Conservation (phyloP, 805 yeast genomes). For the Candida oleophila region DNA sequence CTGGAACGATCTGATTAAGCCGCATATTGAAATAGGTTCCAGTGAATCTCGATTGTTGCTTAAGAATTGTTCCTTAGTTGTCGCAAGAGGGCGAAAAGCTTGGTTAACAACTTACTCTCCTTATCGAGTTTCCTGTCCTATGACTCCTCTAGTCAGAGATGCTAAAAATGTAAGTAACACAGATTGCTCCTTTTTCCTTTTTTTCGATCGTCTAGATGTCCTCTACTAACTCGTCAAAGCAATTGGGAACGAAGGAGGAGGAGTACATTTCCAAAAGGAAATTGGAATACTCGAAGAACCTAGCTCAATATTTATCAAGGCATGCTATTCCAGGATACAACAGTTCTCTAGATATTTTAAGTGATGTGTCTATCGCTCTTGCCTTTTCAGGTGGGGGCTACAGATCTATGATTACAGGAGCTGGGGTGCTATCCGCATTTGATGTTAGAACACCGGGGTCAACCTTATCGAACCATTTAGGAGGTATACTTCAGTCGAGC, state of each 20-base stretch:
- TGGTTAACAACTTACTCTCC: conserved; percentile 25
- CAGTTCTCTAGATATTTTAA: conserved; percentile 7
- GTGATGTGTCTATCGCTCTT: conserved; percentile 28
- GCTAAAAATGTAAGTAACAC: conserved; percentile 3
- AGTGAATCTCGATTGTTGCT: conserved; percentile 2
- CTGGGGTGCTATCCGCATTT: conserved; percentile 53
- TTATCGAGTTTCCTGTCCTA: conserved; percentile 23
- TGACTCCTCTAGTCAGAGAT: conserved; percentile 14
- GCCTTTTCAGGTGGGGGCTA: conserved; percentile 55
- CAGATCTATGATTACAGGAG: conserved; percentile 59
- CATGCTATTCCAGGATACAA: conserved; percentile 35
- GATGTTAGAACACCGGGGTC: conserved; percentile 44
- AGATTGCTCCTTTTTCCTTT: background rate
- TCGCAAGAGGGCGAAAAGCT: background rate
- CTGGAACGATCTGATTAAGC: conserved; percentile 4
- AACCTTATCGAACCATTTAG: conserved; percentile 31
- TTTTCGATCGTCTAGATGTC: background rate
- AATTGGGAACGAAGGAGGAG: background rate
- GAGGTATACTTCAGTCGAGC: conserved; percentile 54
- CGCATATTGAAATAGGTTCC: background rate
- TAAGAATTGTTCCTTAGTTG: background rate
- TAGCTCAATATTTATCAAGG: conserved; percentile 21
- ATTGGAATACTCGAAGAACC: background rate
- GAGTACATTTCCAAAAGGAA: background rate
- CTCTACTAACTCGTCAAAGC: background rate